Percentiles rank a stretch among this genome's conserved stretches.
phyloP scores from a whole-genome alignment of 2,329 filamentous ascomycete species.

The Calonectria honghensis region DNA sequence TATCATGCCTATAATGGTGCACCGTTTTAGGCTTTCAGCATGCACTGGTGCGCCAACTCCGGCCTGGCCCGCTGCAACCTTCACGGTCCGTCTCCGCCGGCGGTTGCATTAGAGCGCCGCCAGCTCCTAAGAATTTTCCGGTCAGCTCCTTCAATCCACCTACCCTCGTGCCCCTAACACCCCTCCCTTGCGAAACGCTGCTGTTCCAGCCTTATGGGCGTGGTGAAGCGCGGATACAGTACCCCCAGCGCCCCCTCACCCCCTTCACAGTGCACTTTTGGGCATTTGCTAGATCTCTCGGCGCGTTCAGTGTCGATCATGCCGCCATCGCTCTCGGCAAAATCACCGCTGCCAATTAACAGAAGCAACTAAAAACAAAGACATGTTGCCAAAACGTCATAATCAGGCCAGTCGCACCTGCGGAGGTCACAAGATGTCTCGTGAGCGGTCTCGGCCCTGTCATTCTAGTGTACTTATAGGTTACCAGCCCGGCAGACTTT shows the following conservation, averaged over 20 bases:
- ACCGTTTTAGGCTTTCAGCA: constrained; percentile 33
- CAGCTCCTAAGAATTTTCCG: constrained; percentile 25
- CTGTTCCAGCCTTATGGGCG: constrained; percentile 17
- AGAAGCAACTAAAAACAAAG: constrained; percentile 25
- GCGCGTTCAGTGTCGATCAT: constrained; percentile 21
- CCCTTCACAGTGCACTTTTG: constrained; percentile 6
- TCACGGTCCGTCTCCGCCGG: constrained; percentile 31
- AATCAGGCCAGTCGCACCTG: constrained; percentile 18
- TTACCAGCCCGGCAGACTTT: background rate
- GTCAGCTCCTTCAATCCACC: constrained; percentile 8
- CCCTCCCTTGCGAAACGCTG: constrained; percentile 1
- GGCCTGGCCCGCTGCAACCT: constrained; percentile 37
- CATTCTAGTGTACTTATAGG: constrained; percentile 24
- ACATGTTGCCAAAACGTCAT: constrained; percentile 26
- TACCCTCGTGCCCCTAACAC: constrained; percentile 6
- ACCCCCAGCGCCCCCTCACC: constrained; percentile 5
- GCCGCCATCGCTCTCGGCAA: background rate
- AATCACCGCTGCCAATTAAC: background rate
- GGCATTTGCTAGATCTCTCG: constrained; percentile 3
- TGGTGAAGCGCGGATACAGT: background rate
- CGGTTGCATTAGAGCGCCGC: constrained; percentile 26
- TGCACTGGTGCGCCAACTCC: constrained; percentile 30
- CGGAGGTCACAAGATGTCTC: constrained; percentile 16
- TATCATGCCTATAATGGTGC: constrained; percentile 1
- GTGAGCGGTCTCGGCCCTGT: constrained; percentile 16